Evolutionary conservation across 352 stramenopile species (phyloP).

Genomic region (Pythium brassicae): DNA sequence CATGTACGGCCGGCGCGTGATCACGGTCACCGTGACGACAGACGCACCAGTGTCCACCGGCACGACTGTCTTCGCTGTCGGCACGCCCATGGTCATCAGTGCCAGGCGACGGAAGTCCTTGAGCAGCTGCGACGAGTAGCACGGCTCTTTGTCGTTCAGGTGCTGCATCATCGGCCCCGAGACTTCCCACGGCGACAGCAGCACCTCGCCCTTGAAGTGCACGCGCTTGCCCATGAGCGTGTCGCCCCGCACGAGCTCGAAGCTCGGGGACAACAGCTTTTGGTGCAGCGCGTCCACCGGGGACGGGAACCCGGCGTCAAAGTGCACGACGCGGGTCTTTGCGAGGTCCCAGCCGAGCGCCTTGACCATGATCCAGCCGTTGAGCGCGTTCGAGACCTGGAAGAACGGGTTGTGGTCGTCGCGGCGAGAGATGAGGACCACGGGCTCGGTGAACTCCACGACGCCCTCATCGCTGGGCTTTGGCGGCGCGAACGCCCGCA

Average conservation of each 20-base stretch:
- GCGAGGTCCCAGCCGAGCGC: slow-evolving; percentile 10
- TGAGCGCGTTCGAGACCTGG: slow-evolving; percentile 22
- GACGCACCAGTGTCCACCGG: not conserved
- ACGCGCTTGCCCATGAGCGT: slow-evolving; percentile 15
- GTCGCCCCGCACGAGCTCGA: slow-evolving; percentile 12
- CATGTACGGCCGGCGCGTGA: slow-evolving; percentile 29
- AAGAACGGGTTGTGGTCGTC: slow-evolving; percentile 38
- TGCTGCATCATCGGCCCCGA: slow-evolving; percentile 67
- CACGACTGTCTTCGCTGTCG: not conserved
- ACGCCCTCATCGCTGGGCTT: not conserved
- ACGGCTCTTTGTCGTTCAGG: slow-evolving; percentile 58
- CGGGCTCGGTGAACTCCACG: slow-evolving; percentile 4
- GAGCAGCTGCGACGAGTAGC: slow-evolving; percentile 45
- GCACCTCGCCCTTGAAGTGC: slow-evolving; percentile 25
- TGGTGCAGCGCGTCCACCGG: slow-evolving; percentile 19
- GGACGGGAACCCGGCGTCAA: slow-evolving; percentile 21
- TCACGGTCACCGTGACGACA: slow-evolving; percentile 17
- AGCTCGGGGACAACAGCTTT: slow-evolving; percentile 18
- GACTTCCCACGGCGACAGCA: slow-evolving; percentile 48
- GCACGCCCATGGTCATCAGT: slow-evolving; percentile 10
- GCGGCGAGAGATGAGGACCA: slow-evolving; percentile 17
- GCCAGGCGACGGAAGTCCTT: slow-evolving; percentile 37
- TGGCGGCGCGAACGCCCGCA: not conserved
- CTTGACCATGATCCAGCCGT: slow-evolving; percentile 22
- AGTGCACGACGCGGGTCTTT: slow-evolving; percentile 21